Base-by-base conservation (phyloP, 768 basidiomycete species). In the Leccinum incarnatum region DNA sequence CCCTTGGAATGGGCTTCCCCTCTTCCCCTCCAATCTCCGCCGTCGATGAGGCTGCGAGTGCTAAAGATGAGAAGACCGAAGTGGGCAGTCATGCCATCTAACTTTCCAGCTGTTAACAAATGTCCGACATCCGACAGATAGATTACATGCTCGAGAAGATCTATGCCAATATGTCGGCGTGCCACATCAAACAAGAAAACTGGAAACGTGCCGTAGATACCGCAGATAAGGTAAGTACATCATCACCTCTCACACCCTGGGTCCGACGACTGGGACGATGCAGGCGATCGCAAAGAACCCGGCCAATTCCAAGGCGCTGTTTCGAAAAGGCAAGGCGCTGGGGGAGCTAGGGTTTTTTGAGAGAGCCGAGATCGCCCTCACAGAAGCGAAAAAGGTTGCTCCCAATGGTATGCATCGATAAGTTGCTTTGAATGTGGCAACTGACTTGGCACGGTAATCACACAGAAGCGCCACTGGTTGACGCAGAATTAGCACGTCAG, bases 121-220 rank as follows among this genome's bases (percentile, higher is more conserved):
- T 17, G n/a, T 36, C 29, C 25, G 27, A 51, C 36, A 93, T 36
- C n/a, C 25, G 27, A 51, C 36, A 93, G 91, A 79, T 85, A 19
- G 92, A 93, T 69, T 77, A 85, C 10, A 78, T 92, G 40, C 71
- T 91, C 19, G 90, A 90, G 73, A 93, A 89, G 76, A 84, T 93
- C 49, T 90, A 93, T 62, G 83, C 89, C 4, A 94, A 94, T 57
- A 89, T 91, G 88, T 83, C 87, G 3, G 90, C 89, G 5, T 91
- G 90, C 64, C 89, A 93, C 69, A 75, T 93, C 67, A 92, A 91
- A 73, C 83, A 84, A 52, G 77, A 78, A 50, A 94, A 91, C 67
- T 94, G 88, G 88, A 83, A 84, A 66, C 83, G 92, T 14, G 88
- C 86, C 0, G 69, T 83, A 53, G 89, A 93, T 64, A 86, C 89